Evolutionary conservation across 73 alveolate genomes (phyloP), one percentile per base, ranked within the genome.

Genomic region (Paramecium pentaurelia): DNA sequence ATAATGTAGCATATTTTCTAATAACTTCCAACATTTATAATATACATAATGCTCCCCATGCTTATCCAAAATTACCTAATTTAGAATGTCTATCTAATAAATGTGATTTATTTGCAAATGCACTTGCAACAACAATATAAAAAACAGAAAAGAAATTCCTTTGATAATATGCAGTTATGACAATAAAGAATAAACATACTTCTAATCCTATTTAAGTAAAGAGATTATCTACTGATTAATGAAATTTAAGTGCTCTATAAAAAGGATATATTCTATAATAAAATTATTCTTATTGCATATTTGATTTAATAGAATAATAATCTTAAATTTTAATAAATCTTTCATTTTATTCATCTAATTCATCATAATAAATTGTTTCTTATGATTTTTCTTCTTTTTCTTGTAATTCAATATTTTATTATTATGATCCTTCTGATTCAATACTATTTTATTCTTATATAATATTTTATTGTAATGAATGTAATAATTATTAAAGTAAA

Each of bases 161-260:
- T 36, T 88, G 44, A 70, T 71, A 88, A 25, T 88, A 88, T 4
- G 94, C 94, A 40, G 94, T 83, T 2, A 88, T 36, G 9, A 88
- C 87, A 12, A 88, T 71, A 42, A 88, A 25, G 47, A 88, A 88
- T 8, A 88, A 38, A 27, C 88, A 71, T 2, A 88, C 16, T 42
- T 88, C 94, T 32, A 71, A 88, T 22, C 94, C 94, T 71, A 77
- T 47, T 16, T 77, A 77, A 18, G 90, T 77, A 77, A 77, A 77
- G 9, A 77, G 75, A 30, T 34, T 44, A 44, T 77, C 90, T 2
- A 77, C 18, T 18, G 45, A 44, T 42, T 77, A 18, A 77, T 77
- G 90, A 44, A 40, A 44, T 22, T 40, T 77, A 14, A 77, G 71
- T 30, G 90, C 70, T 18, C 47, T 77, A 47, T 77, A 77, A 44